Evolutionary conservation across 2,329 filamentous ascomycete genomes (phyloP).

Genomic region (Dactylellina sp.): DNA sequence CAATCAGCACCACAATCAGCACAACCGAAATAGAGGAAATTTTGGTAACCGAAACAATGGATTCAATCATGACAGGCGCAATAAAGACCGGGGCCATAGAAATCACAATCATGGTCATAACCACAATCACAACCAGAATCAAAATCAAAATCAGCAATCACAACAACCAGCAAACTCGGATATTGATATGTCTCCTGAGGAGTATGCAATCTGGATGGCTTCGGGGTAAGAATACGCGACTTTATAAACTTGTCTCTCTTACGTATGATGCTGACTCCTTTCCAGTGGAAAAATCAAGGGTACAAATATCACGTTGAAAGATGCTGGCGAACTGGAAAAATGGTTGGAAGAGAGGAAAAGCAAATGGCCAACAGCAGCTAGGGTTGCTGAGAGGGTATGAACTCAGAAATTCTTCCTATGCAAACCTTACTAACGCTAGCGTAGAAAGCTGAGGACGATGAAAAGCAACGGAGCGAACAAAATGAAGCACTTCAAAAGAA

Average conservation of each 20-base stretch:
- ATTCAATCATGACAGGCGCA: conserved; percentile 52
- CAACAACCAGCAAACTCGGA: conserved; percentile 33
- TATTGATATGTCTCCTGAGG: conserved; percentile 52
- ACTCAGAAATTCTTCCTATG: not conserved
- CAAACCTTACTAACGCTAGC: conserved; percentile 15
- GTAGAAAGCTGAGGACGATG: conserved; percentile 55
- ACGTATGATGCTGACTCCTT: not conserved
- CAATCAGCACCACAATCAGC: conserved; percentile 30
- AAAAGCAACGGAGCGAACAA: conserved; percentile 49
- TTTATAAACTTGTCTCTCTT: too few relatives aligned
- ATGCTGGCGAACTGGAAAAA: conserved; percentile 38
- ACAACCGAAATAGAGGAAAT: conserved; percentile 48
- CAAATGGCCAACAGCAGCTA: conserved; percentile 45
- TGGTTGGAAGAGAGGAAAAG: conserved; percentile 53
- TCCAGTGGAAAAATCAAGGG: conserved; percentile 49
- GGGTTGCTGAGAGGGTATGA: conserved; percentile 43
- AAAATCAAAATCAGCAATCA: conserved; percentile 37
- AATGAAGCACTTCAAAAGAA: conserved; percentile 50
- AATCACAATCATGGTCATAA: conserved; percentile 36
- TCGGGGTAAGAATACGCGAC: conserved; percentile 29
- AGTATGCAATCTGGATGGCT: conserved; percentile 50
- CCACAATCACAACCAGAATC: not conserved
- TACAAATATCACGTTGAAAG: conserved; percentile 44
- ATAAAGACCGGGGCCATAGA: conserved; percentile 40
- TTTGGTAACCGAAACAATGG: conserved; percentile 51